Evolutionary conservation across 2,329 filamentous ascomycete species (phyloP), one percentile per base, ranked within the genome.

Genomic region (Fragosphaeria purpurea): DNA sequence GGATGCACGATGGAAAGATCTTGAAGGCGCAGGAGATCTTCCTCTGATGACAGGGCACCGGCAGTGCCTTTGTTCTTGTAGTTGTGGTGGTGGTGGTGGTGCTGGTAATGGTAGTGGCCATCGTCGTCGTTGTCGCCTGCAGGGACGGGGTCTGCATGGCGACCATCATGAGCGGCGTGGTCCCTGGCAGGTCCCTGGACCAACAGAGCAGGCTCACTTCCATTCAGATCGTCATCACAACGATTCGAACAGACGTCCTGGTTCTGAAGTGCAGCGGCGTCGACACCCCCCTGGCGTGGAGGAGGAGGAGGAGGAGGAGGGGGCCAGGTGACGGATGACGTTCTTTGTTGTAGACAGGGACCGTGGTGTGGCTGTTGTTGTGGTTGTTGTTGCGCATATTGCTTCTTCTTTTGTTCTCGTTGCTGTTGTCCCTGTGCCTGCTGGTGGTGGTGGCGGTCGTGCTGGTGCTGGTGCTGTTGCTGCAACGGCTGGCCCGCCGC

Each of bases 21-120:
- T 53, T 65, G 62, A 48, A 66, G 59, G 46, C 58, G 60, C 34
- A 63, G 57, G 13, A 64, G 58, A 53, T 65, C 61, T 31, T 61
- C 60, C 53, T 64, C 63, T 3, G 22, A 22, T 22, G 22, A 22
- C 22, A 22, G 22, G 22, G 22, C 22, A 3, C 22, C 22, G 22
- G 22, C 22, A 22, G 22, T 22, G 22, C 22, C 22, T 22, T 22
- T 22, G 47, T 13, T 44, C 35, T 33, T 12, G 43, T 31, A 12
- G 22, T 41, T 38, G 38, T 30, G 32, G 46, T 40, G 41, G 38
- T 48, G 48, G 22, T 47, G 50, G 8, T 50, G 35, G 38, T 46
- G 44, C 35, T 50, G 44, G 7, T 50, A 46, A 12, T 50, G 32
- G 32, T 46, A 39, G 31, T 37, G 46, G 22, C 22, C 22, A 13